Conservation (phyloP, 192 early-diverging fungal genomes). For the Physocladia obscura region DNA sequence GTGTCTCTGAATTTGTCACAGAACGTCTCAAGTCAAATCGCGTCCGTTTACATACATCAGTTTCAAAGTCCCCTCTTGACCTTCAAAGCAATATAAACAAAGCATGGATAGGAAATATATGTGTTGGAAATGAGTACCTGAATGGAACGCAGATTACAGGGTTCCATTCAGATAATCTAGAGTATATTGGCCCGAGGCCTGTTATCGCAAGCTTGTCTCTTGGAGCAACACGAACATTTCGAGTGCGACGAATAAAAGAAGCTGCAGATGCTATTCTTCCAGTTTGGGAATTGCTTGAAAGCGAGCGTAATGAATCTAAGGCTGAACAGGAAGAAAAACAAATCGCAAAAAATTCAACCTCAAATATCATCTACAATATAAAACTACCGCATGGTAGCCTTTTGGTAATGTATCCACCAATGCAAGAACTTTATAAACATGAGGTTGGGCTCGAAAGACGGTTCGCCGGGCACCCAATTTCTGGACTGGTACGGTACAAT, state of each 20-base stretch:
- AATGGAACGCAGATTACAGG: conserved; percentile 40
- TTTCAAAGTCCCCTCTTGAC: not conserved
- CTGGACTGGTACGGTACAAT: conserved; percentile 43
- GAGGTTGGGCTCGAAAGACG: conserved; percentile 30
- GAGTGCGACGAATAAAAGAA: conserved; percentile 27
- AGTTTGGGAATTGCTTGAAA: not conserved
- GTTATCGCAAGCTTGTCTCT: conserved; percentile 49
- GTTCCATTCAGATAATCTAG: conserved; percentile 45
- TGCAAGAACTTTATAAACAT: conserved; percentile 52
- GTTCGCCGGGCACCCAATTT: conserved; percentile 38
- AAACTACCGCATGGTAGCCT: conserved; percentile 50
- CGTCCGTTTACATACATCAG: conserved; percentile 5
- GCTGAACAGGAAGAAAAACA: not conserved
- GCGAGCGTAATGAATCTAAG: not conserved
- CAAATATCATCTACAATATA: conserved; percentile 41
- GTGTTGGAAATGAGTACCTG: conserved; percentile 43
- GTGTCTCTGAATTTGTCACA: conserved; percentile 5
- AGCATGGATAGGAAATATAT: conserved; percentile 44
- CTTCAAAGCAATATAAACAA: not conserved
- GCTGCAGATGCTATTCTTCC: not conserved
- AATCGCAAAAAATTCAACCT: conserved; percentile 32
- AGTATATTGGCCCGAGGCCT: conserved; percentile 48
- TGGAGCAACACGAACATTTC: conserved; percentile 46
- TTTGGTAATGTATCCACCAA: conserved; percentile 54
- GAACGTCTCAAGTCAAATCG: not conserved